Evolutionary conservation across 2,329 filamentous ascomycete genomes (phyloP), one percentile per base, ranked within the genome.

Genomic region (Alternaria viburni): DNA sequence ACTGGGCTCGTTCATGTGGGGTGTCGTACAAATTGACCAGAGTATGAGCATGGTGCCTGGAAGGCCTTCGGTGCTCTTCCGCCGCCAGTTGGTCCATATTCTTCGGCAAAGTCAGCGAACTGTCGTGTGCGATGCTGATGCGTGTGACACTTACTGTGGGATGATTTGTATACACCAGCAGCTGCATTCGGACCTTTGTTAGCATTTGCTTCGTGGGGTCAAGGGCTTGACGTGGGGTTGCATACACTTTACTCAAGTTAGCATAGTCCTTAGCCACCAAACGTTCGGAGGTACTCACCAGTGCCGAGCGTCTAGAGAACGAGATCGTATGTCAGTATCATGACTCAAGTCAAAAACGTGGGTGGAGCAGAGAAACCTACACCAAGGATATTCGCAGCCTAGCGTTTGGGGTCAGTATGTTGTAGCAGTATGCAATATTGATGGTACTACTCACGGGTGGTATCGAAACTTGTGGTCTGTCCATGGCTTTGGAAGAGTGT

Each of bases 1-100:
- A 11, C 15, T n/a, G 2, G 36, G 15, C 6, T 26, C 19, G 7
- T 21, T 15, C 12, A 15, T 15, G 21, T 12, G 41, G 51, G 17
- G 45, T 19, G 51, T 52, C 57, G 67, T 74, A 84, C 87, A 87
- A 30, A 83, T 72, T n/a, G 86, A 87, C 88, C 88, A 90, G 1
- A 90, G 75, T 65, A 90, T 86, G 81, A 90, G 85, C 88, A 90
- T 90, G 19, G 77, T 69, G 0, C 82, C 83, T 0, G 88, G 88
- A 3, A 90, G 77, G 3, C 88, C 88, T 43, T 89, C 87, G 0
- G 88, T 90, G 63, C 83, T 84, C 72, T 90, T 89, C 12, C 80
- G 83, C 19, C 83, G 81, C 84, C 86, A 90, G 73, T 89, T 90
- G 62, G 86, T 83, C 85, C 86, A 89, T 80, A 90, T 89, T 66